These are phyloP conservation scores for Auriscalpium orientale DNA, from an alignment of 768 basidiomycete species.

Conservation along the genomic window DNA sequence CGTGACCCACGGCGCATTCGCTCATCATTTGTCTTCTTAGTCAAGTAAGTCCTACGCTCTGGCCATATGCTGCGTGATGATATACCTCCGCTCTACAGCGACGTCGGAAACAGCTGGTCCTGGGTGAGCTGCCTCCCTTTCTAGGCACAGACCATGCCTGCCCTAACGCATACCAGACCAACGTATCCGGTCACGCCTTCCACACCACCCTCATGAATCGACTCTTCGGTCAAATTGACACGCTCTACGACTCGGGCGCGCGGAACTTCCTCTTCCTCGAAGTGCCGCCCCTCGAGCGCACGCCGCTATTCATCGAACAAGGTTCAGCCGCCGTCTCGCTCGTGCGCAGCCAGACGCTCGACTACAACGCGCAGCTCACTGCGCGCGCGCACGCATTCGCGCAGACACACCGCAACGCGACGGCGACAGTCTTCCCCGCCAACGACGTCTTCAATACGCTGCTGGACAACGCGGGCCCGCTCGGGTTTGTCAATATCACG, in stretches of 20 bases:
- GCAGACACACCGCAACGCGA: constrained; percentile 33
- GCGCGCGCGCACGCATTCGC: constrained; percentile 33
- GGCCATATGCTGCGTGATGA: background rate
- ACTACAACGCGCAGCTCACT: constrained; percentile 45
- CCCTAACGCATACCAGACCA: constrained; percentile 19
- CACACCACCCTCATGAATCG: constrained; percentile 25
- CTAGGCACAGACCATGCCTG: background rate
- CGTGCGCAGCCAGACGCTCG: constrained; percentile 30
- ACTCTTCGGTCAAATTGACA: constrained; percentile 33
- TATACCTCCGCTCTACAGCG: constrained; percentile 18
- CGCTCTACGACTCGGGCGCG: constrained; percentile 36
- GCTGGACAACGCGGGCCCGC: constrained; percentile 40
- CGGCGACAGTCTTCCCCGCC: constrained; percentile 46
- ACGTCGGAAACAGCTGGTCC: constrained; percentile 34
- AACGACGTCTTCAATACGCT: constrained; percentile 52
- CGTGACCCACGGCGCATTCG: too few relatives aligned
- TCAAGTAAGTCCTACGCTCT: background rate
- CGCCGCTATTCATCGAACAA: constrained; percentile 32
- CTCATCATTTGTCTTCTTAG: constrained; percentile 27
- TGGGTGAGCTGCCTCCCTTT: constrained; percentile 30
- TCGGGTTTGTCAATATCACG: constrained; percentile 52
- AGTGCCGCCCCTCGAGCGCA: constrained; percentile 32
- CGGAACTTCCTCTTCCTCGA: constrained; percentile 31
- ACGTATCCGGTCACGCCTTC: constrained; percentile 28
- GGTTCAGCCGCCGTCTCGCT: constrained; percentile 21